These are phyloP conservation scores for Serendipita sp. DNA, from an alignment of 768 basidiomycete species.

Conservation along the genomic window DNA sequence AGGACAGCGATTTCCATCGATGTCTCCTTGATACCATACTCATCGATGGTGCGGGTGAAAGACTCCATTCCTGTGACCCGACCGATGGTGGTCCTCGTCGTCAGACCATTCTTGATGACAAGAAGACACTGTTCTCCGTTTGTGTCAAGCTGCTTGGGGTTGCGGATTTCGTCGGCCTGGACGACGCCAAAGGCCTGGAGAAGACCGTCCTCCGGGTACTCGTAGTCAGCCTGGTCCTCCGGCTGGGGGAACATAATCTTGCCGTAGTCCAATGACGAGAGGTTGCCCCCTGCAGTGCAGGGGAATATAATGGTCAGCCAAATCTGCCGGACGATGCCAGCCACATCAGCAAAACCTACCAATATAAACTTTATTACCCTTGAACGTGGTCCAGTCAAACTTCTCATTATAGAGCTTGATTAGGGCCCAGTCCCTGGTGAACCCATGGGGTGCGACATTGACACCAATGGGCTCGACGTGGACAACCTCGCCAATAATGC, in stretches of 20 bases:
- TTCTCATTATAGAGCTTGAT: conserved; percentile 17
- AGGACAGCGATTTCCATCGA: conserved; percentile 20
- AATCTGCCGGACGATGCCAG: not conserved
- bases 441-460: conserved; percentile 15
- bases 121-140: not conserved
- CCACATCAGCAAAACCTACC: conserved; percentile 6
- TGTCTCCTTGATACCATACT: conserved; percentile 8
- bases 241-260: conserved; percentile 10
- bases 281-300: conserved; percentile 7
- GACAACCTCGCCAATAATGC: conserved; percentile 22
- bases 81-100: conserved; percentile 24
- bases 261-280: conserved; percentile 6
- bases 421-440: conserved; percentile 23
- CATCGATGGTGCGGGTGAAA: conserved; percentile 19
- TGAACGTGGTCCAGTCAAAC: conserved; percentile 21
- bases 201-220: not conserved
- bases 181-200: not conserved
- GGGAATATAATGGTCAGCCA: not conserved
- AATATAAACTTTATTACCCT: conserved; percentile 17
- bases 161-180: not conserved
- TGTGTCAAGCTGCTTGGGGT: not conserved
- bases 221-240: conserved; percentile 7
- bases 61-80: conserved; percentile 21
- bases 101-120: conserved; percentile 23
- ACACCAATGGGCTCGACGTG: conserved; percentile 18